These are phyloP conservation scores for Ustilago shanxiensis DNA, from an alignment of 1,284 basidiomycete species.

Conservation along the genomic window DNA sequence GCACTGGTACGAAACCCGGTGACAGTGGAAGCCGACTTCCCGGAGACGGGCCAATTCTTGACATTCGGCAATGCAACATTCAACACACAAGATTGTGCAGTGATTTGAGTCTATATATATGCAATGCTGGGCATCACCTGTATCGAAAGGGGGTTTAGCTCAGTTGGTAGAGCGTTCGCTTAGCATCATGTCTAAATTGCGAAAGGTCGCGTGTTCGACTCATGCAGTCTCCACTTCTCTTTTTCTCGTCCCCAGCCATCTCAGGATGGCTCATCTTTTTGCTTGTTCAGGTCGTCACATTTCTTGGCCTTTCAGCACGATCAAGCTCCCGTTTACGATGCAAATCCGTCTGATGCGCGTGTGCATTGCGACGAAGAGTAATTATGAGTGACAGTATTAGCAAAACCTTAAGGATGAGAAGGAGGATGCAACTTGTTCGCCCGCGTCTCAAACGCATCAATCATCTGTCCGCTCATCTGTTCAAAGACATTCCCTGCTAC, in stretches of 20 bases:
- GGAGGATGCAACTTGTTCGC: constrained; percentile 68
- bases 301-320: too few relatives aligned
- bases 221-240: constrained; percentile 54
- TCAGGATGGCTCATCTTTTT: not conserved
- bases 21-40: constrained; percentile 6
- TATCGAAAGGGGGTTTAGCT: constrained; percentile 49
- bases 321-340: too few relatives aligned
- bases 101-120: not conserved
- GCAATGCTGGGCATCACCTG: not conserved
- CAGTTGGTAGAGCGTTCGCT: constrained; percentile 63
- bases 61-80: constrained; percentile 3
- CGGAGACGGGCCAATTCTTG: constrained; percentile 27
- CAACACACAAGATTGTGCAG: not conserved
- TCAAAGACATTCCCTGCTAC: constrained; percentile 86
- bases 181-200: constrained; percentile 54
- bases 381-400: not conserved
- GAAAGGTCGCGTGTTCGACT: constrained; percentile 61
- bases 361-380: not conserved
- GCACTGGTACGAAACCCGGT: constrained; percentile 2
- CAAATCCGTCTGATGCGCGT: too few relatives aligned
- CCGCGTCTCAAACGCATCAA: constrained; percentile 88
- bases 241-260: not conserved
- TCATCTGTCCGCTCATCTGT: constrained; percentile 87
- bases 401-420: not conserved
- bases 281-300: too few relatives aligned